A percentile compares a stretch with the other conserved stretches of the same genome.
These are phyloP conservation scores for Viola odorata DNA, from an alignment of 345 rosid species.

Conservation along the genomic window DNA sequence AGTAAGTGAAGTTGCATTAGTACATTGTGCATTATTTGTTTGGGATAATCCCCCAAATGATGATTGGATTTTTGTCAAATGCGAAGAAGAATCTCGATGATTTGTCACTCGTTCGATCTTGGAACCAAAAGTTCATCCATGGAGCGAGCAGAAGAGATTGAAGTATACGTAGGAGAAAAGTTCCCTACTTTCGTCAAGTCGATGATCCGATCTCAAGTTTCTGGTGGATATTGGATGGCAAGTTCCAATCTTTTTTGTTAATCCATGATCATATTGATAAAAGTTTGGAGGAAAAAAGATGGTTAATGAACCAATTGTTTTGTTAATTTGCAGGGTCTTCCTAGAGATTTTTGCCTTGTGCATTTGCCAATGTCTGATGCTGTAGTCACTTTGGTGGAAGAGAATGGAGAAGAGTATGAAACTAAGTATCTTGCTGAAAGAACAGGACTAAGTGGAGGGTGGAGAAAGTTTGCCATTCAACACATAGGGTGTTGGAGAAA, in stretches of 20 bases:
- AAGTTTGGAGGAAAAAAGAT: not conserved
- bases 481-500: slow-evolving; percentile 15
- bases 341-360: slow-evolving; percentile 4
- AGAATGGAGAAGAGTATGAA: slow-evolving; percentile 2
- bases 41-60: too few species aligned
- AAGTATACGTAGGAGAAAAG: slow-evolving; percentile 6
- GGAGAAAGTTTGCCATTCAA: slow-evolving; percentile 20
- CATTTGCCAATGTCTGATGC: slow-evolving; percentile 27
- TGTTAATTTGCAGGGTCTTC: slow-evolving; percentile 12
- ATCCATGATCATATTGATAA: not conserved
- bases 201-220: slow-evolving; percentile 22
- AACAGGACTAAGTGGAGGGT: slow-evolving; percentile 21
- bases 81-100: too few species aligned
- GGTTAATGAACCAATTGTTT: not conserved
- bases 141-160: slow-evolving; percentile 17
- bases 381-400: slow-evolving; percentile 19
- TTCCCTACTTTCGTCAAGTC: slow-evolving; percentile 17
- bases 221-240: slow-evolving; percentile 30
- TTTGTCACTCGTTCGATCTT: not conserved
- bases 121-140: not conserved
- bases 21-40: too few species aligned
- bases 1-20: too few species aligned
- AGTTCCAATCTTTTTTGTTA: not conserved
- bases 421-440: slow-evolving; percentile 15
- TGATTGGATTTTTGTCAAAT: too few species aligned